Evolutionary conservation across 768 basidiomycete species (phyloP).

Genomic region (Hirschioporus abietinus): DNA sequence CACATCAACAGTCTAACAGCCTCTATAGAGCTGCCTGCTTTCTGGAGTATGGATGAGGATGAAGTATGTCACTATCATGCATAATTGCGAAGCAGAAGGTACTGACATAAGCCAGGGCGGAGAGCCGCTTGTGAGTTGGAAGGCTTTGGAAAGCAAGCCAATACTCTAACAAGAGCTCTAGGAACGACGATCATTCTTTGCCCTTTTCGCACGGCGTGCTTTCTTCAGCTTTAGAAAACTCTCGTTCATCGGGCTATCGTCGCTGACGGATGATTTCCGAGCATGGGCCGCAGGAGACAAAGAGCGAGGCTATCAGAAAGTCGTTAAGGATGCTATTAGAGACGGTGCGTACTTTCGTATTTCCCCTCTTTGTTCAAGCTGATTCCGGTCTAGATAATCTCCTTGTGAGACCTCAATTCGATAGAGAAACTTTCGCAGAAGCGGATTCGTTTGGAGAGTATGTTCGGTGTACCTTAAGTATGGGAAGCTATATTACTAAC

Average conservation of each 20-base stretch:
- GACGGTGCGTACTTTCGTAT: neutral
- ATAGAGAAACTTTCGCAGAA: constrained; percentile 63
- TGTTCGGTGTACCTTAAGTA: constrained; percentile 17
- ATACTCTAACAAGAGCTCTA: too few species aligned
- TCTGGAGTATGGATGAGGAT: too few species aligned
- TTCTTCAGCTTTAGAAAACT: constrained; percentile 71
- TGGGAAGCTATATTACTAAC: constrained; percentile 6
- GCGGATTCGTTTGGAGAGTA: constrained; percentile 57
- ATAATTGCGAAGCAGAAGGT: too few species aligned
- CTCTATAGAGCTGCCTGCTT: too few species aligned
- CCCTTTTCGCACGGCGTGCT: constrained; percentile 76
- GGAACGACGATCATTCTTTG: constrained; percentile 75
- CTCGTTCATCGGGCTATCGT: constrained; percentile 65
- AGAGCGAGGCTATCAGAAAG: constrained; percentile 41
- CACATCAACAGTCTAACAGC: too few species aligned
- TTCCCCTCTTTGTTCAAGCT: neutral
- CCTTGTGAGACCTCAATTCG: constrained; percentile 18
- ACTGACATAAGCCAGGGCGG: too few species aligned
- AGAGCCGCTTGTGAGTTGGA: too few species aligned
- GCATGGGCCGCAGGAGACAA: constrained; percentile 52
- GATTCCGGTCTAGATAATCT: neutral
- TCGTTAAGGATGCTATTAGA: constrained; percentile 40
- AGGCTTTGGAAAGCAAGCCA: too few species aligned
- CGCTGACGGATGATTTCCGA: constrained; percentile 61
- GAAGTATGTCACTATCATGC: too few species aligned